Conservation (phyloP, 768 basidiomycete genomes). For the Kwoniella dendrophila region DNA sequence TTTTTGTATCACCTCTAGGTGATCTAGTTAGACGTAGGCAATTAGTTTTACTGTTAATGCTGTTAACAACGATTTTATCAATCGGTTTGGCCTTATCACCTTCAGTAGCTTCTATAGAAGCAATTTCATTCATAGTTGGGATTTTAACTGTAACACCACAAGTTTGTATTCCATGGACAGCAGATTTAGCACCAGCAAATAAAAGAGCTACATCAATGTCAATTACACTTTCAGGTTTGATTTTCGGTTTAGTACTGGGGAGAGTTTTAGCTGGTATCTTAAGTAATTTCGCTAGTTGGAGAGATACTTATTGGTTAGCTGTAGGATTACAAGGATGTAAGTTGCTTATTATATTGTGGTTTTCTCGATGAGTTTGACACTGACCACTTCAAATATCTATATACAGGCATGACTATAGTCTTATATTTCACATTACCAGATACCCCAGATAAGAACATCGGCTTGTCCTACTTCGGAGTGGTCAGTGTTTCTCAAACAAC, state of each 20-base stretch:
- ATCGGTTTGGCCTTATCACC: slow-evolving; percentile 72
- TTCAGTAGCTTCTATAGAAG: slow-evolving; percentile 66
- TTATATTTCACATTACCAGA: slow-evolving; percentile 75
- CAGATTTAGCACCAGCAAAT: slow-evolving; percentile 76
- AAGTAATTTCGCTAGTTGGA: slow-evolving; percentile 70
- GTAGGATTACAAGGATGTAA: slow-evolving; percentile 66
- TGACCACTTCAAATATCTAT: no score
- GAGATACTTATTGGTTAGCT: slow-evolving; percentile 75
- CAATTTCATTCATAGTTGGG: slow-evolving; percentile 72
- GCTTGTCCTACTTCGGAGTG: slow-evolving; percentile 67
- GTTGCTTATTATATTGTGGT: no score
- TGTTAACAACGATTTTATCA: slow-evolving; percentile 64
- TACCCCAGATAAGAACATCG: slow-evolving; percentile 69
- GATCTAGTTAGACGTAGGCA: slow-evolving; percentile 77
- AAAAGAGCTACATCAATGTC: slow-evolving; percentile 74
- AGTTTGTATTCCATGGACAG: slow-evolving; percentile 74
- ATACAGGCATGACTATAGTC: slow-evolving; percentile 52
- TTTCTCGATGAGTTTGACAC: background rate
- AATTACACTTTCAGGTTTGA: slow-evolving; percentile 58
- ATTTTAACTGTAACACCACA: slow-evolving; percentile 61
- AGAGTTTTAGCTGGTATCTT: slow-evolving; percentile 60
- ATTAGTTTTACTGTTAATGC: slow-evolving; percentile 65
- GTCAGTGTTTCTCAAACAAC: slow-evolving; percentile 24
- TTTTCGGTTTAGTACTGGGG: slow-evolving; percentile 47
- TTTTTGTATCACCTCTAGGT: slow-evolving; percentile 78